Percentiles rank a stretch among this genome's conserved stretches.
Evolutionary conservation across 176 grass and related monocot genomes (phyloP).

Genomic region (Tuctoria greenei): DNA sequence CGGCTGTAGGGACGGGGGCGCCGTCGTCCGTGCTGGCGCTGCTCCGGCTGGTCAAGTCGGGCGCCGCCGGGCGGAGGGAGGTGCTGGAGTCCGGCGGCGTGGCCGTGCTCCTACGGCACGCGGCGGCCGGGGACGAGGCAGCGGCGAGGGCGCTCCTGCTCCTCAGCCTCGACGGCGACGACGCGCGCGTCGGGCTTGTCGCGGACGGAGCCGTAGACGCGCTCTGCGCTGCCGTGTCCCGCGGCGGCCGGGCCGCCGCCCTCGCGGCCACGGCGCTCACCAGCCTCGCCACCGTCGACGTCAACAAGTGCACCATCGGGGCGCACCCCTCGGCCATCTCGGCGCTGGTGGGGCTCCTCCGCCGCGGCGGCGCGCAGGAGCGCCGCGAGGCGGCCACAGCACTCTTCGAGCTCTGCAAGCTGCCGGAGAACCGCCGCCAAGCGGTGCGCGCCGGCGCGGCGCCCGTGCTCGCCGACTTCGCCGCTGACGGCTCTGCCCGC

Average conservation of each 20-base stretch:
- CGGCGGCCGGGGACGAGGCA: constrained; percentile 38
- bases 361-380: constrained; percentile 50
- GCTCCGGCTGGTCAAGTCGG: constrained; percentile 52
- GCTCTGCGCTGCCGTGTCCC: constrained; percentile 46
- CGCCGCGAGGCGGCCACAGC: constrained; percentile 77
- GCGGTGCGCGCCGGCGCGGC: constrained; percentile 54
- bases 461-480: constrained; percentile 60
- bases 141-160: constrained; percentile 54
- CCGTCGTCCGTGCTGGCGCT: constrained; percentile 19
- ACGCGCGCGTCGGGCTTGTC: constrained; percentile 75
- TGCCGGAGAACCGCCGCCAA: constrained; percentile 70
- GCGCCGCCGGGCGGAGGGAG: constrained; percentile 49
- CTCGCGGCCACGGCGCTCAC: constrained; percentile 71
- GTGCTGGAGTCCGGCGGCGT: constrained; percentile 65
- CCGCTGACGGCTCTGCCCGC: constrained; percentile 67
- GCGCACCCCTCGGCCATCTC: constrained; percentile 63
- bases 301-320: constrained; percentile 95
- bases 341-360: constrained; percentile 54
- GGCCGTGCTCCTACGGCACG: constrained; percentile 62
- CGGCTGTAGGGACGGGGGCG: background rate
- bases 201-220: constrained; percentile 83
- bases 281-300: constrained; percentile 85
- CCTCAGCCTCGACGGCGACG: constrained; percentile 84
- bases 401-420: constrained; percentile 93
- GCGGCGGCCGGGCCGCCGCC: constrained; percentile 49